Percentiles rank a stretch among this genome's conserved stretches.
phyloP scores from a whole-genome alignment of 2,329 filamentous ascomycete species.

The Chaetomiaceae sp. region DNA sequence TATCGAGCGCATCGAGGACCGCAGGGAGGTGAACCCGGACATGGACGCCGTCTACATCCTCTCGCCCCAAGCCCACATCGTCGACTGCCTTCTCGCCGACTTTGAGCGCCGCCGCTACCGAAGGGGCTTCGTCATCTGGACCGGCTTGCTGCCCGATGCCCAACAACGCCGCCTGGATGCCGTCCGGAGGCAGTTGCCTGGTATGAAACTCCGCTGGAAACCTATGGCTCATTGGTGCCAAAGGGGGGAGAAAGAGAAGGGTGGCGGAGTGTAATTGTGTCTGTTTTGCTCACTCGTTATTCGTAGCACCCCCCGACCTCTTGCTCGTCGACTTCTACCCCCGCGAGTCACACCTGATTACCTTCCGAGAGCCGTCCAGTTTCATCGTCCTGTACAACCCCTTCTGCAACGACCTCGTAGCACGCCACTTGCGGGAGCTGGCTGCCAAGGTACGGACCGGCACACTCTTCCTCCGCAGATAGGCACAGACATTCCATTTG shows the following conservation, averaged over 20 bases:
- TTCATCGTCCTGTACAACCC: conserved; percentile 92
- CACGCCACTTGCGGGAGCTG: conserved; percentile 74
- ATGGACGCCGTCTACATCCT: conserved; percentile 96
- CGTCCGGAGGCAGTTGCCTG: conserved; percentile 66
- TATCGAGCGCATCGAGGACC: conserved; percentile 89
- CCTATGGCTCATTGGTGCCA: no score
- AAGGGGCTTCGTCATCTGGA: conserved; percentile 81
- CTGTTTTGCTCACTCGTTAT: background rate
- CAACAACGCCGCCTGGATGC: conserved; percentile 70
- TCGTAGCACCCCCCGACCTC: conserved; percentile 60
- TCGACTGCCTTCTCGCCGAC: conserved; percentile 91
- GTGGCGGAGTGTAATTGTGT: no score
- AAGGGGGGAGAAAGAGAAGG: no score
- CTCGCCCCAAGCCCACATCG: conserved; percentile 77
- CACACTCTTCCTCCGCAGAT: no score
- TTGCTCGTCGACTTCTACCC: conserved; percentile 87
- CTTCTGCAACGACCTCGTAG: conserved; percentile 77
- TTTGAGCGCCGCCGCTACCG: conserved; percentile 80
- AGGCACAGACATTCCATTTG: no score
- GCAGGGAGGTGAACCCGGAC: conserved; percentile 72
- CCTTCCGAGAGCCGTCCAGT: conserved; percentile 91
- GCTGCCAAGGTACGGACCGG: conserved; percentile 89
- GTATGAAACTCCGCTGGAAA: conserved; percentile 7
- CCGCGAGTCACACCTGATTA: conserved; percentile 84
- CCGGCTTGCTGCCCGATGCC: conserved; percentile 62